Conservation (phyloP, 176 grass and related monocot species). For the Typha latifolia region DNA sequence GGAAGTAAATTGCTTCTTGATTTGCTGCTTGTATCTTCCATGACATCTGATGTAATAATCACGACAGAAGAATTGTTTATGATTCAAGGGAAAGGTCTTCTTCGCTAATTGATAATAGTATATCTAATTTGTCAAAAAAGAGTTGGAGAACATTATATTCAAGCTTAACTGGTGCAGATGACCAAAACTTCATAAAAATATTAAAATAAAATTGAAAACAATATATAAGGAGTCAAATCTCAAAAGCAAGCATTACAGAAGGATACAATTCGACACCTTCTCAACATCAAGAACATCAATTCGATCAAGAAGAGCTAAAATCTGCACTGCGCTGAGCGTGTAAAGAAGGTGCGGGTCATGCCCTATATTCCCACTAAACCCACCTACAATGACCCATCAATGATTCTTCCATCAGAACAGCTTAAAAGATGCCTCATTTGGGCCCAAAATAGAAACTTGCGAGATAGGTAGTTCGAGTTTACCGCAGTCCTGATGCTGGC, state of each 20-base stretch:
- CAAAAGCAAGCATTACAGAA: conserved; percentile 12
- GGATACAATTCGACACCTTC: conserved; percentile 86
- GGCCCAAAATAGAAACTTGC: no score
- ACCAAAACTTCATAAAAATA: neutral
- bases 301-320: conserved; percentile 66
- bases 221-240: neutral
- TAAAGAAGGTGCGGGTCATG: conserved; percentile 71
- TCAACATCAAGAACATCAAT: conserved; percentile 57
- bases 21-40: no score
- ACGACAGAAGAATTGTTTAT: no score
- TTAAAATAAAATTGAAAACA: neutral
- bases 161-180: neutral
- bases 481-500: conserved; percentile 70
- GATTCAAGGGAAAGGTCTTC: no score
- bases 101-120: no score
- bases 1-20: no score
- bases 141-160: no score
- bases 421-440: no score
- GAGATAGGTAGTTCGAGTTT: neutral
- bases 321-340: conserved; percentile 77
- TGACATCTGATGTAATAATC: no score
- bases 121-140: no score
- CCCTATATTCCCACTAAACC: conserved; percentile 80
- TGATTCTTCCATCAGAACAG: no score
- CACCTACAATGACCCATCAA: conserved; percentile 33